These are phyloP conservation scores for Beverwykella pulmonaria DNA, from an alignment of 495 filamentous ascomycete genomes.

Conservation along the genomic window DNA sequence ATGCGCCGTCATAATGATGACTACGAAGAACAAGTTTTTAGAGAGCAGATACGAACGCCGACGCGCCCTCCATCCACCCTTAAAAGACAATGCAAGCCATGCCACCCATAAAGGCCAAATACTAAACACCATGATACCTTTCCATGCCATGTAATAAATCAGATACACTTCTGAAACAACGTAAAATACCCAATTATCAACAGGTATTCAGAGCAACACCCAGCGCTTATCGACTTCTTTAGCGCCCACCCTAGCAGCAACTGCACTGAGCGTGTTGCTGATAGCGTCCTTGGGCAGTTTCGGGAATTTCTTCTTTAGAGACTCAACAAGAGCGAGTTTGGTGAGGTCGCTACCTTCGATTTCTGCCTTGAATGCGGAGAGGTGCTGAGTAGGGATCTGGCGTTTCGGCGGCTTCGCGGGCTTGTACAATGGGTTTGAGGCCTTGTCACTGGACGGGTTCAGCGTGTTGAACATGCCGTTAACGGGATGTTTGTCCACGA, in stretches of 20 bases:
- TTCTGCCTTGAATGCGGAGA: constrained; percentile 71
- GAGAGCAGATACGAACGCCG: neutral
- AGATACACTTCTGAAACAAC: neutral
- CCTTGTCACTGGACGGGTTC: neutral
- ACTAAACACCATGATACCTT: neutral
- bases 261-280: constrained; percentile 68
- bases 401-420: constrained; percentile 47
- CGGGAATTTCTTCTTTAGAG: constrained; percentile 74
- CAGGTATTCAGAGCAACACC: constrained; percentile 44
- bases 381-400: constrained; percentile 60
- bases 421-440: constrained; percentile 7
- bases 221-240: constrained; percentile 67
- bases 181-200: neutral
- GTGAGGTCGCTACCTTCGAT: constrained; percentile 71
- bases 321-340: constrained; percentile 75
- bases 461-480: constrained; percentile 36
- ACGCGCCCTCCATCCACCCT: neutral
- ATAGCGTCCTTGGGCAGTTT: constrained; percentile 71
- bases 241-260: constrained; percentile 68
- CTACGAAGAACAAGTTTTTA: neutral
- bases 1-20: neutral
- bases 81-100: neutral
- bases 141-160: neutral
- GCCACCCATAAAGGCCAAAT: neutral
- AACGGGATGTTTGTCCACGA: constrained; percentile 20